Percentiles rank a stretch among this genome's conserved stretches.
Conservation (phyloP, 805 yeast genomes). For the Kuraishia hungarica region DNA sequence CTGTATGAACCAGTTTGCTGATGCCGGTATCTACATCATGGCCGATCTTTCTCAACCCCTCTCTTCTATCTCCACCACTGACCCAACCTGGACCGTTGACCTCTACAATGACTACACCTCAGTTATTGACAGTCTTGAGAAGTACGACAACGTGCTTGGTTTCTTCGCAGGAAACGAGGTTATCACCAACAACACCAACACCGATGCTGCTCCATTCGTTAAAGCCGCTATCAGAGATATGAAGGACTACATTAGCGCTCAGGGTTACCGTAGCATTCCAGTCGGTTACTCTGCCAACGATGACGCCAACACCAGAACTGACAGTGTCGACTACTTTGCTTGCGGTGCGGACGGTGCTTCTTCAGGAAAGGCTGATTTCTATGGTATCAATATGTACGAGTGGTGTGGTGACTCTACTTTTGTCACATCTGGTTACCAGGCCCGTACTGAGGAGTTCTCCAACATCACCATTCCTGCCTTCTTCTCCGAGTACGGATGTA, state of each 20-base stretch:
- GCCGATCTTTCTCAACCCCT: conserved; percentile 72
- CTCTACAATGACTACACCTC: conserved; percentile 59
- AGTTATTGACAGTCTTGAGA: conserved; percentile 60
- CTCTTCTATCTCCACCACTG: conserved; percentile 49
- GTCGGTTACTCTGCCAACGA: conserved; percentile 82
- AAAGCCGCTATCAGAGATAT: conserved; percentile 79
- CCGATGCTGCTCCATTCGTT: conserved; percentile 73
- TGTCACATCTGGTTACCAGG: conserved; percentile 53
- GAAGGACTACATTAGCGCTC: conserved; percentile 51
- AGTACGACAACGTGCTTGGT: conserved; percentile 68
- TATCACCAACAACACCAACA: conserved; percentile 54
- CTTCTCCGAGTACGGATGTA: conserved; percentile 83
- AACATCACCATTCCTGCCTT: conserved; percentile 65
- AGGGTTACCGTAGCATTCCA: conserved; percentile 62
- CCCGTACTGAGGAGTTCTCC: conserved; percentile 53
- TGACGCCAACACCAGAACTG: conserved; percentile 56
- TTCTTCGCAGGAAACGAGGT: conserved; percentile 88
- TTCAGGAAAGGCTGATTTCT: conserved; percentile 55
- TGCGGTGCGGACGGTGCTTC: conserved; percentile 56
- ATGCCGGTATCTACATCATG: conserved; percentile 74
- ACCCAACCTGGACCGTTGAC: conserved; percentile 57
- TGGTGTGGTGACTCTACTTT: conserved; percentile 72
- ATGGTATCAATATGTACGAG: conserved; percentile 85
- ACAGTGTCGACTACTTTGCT: conserved; percentile 65
- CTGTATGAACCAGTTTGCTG: conserved; percentile 59